Conservation (phyloP, 306 rosid genomes). For the Sicyos edulis region DNA sequence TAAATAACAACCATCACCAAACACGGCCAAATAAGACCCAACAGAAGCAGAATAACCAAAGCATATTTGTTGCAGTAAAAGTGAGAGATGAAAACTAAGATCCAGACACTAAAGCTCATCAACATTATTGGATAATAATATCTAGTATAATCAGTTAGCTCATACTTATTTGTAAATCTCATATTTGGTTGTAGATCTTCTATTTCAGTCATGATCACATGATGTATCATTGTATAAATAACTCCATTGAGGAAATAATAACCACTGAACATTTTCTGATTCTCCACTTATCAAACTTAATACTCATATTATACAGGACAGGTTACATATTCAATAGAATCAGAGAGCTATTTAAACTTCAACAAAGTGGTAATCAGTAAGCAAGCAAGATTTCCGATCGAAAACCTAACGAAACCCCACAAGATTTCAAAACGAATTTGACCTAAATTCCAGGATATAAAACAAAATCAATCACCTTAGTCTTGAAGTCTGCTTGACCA, state of each 20-base stretch:
- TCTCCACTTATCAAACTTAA: too few relatives aligned
- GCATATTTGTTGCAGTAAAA: conserved; percentile 6
- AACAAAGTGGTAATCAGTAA: not conserved
- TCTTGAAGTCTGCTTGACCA: conserved; percentile 51
- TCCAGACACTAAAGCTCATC: not conserved
- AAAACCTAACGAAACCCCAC: too few relatives aligned
- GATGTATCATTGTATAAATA: too few relatives aligned
- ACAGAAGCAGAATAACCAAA: not conserved
- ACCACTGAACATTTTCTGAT: too few relatives aligned
- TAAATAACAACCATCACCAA: not conserved
- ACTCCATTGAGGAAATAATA: too few relatives aligned
- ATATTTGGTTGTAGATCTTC: too few relatives aligned
- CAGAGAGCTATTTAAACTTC: not conserved
- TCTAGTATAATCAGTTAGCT: too few relatives aligned
- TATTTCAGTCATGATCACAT: too few relatives aligned
- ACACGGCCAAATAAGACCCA: conserved; percentile 6
- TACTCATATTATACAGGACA: not conserved
- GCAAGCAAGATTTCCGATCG: not conserved
- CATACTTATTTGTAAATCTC: too few relatives aligned
- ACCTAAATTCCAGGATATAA: not conserved
- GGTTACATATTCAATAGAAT: not conserved
- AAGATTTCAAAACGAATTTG: not conserved
- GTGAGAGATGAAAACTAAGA: not conserved
- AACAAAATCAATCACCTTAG: conserved; percentile 36
- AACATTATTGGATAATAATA: not conserved